Evolutionary conservation across 345 rosid species (phyloP).

Genomic region (Stellera chamaejasme): DNA sequence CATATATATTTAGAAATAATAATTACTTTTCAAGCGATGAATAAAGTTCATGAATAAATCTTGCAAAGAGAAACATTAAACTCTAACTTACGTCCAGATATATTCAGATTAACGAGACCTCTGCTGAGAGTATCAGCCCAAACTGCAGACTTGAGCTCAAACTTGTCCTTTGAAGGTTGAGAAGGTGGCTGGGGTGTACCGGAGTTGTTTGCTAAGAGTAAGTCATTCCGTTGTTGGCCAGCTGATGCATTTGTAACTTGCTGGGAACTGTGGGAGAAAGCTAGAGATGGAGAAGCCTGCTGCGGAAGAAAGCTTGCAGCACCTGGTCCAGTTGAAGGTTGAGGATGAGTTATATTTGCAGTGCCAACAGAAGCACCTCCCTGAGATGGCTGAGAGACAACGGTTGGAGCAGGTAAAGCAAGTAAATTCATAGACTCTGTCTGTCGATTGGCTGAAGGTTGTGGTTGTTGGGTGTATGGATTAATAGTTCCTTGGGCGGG

Average conservation of each 20-base stretch:
- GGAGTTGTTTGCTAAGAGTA: slow-evolving; percentile 28
- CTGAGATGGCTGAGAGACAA: slow-evolving; percentile 33
- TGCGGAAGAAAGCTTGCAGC: slow-evolving; percentile 34
- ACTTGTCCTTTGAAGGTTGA: slow-evolving; percentile 57
- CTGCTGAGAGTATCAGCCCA: slow-evolving; percentile 95
- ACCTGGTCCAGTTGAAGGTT: slow-evolving; percentile 21
- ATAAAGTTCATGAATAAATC: background rate
- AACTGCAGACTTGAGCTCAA: slow-evolving; percentile 84
- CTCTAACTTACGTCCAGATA: slow-evolving; percentile 76
- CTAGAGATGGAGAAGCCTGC: slow-evolving; percentile 26
- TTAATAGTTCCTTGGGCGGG: slow-evolving; percentile 16
- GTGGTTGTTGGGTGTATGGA: too few relatives aligned
- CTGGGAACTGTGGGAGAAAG: slow-evolving; percentile 27
- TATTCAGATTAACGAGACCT: slow-evolving; percentile 90
- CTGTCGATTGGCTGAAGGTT: slow-evolving; percentile 9
- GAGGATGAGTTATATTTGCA: slow-evolving; percentile 16
- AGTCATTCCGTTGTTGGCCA: slow-evolving; percentile 41
- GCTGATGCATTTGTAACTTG: slow-evolving; percentile 29
- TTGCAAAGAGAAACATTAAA: background rate
- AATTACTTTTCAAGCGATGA: slow-evolving; percentile 1
- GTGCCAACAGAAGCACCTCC: slow-evolving; percentile 10
- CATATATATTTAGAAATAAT: slow-evolving; percentile 6
- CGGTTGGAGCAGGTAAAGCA: slow-evolving; percentile 15
- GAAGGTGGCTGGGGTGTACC: too few relatives aligned
- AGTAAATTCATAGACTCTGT: slow-evolving; percentile 12